These are phyloP conservation scores for Hymenoscyphus linearis DNA, from an alignment of 2,329 filamentous ascomycete genomes.

Conservation along the genomic window DNA sequence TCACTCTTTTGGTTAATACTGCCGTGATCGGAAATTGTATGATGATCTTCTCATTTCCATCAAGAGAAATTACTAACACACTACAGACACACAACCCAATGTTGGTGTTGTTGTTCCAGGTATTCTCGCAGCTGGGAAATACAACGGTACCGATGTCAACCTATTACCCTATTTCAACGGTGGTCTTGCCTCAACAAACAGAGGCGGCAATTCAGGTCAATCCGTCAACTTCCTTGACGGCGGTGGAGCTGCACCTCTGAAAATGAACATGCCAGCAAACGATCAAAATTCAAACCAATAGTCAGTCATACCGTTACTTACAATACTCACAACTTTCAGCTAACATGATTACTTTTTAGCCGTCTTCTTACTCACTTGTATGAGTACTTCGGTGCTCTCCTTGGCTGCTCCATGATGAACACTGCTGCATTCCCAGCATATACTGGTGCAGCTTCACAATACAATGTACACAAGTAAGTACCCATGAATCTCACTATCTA, in stretches of 20 bases:
- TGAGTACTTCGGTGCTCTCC: constrained; percentile 53
- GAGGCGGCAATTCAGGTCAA: constrained; percentile 39
- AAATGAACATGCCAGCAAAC: constrained; percentile 50
- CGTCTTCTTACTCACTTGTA: constrained; percentile 56
- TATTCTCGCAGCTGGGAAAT: constrained; percentile 47
- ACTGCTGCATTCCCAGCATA: constrained; percentile 47
- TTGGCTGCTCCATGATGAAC: constrained; percentile 49
- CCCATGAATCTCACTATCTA: neutral
- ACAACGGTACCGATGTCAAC: constrained; percentile 48
- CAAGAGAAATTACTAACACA: constrained; percentile 2
- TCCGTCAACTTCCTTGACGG: constrained; percentile 58
- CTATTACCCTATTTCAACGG: constrained; percentile 57
- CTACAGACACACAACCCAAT: constrained; percentile 47
- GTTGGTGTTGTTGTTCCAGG: constrained; percentile 49
- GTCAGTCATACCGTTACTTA: constrained; percentile 29
- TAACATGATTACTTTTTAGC: constrained; percentile 19
- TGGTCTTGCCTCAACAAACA: constrained; percentile 47
- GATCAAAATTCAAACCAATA: constrained; percentile 48
- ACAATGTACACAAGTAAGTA: constrained; percentile 45
- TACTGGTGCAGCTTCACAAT: constrained; percentile 41
- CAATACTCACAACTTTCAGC: neutral
- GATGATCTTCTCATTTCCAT: constrained; percentile 12
- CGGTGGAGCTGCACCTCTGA: constrained; percentile 50
- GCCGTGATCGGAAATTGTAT: constrained; percentile 58
- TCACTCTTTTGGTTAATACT: constrained; percentile 56